Conservation (phyloP, 495 filamentous ascomycete genomes). For the Lichenothelia convexa region DNA sequence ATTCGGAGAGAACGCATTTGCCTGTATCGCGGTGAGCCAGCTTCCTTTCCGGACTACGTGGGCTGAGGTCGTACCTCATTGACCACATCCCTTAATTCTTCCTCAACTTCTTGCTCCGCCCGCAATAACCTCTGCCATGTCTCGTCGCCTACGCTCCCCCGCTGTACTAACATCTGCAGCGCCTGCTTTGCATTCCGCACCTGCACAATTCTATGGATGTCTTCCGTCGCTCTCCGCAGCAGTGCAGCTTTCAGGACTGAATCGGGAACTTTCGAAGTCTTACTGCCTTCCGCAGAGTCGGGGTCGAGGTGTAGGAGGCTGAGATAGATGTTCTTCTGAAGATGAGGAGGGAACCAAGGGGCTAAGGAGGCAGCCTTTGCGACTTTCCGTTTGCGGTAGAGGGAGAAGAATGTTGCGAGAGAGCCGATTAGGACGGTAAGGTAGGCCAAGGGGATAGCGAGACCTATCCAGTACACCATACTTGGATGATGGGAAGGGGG, state of each 20-base stretch:
- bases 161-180: slow-evolving; percentile 60
- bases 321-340: slow-evolving; percentile 86
- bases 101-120: slow-evolving; percentile 96
- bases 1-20: slow-evolving; percentile 65
- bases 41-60: slow-evolving; percentile 1
- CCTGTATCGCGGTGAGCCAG: slow-evolving; percentile 25
- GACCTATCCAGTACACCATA: slow-evolving; percentile 63
- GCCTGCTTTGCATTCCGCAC: slow-evolving; percentile 73
- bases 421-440: slow-evolving; percentile 72
- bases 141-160: slow-evolving; percentile 89
- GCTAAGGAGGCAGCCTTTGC: slow-evolving; percentile 62
- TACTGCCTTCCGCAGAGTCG: slow-evolving; percentile 34
- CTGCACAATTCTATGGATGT: slow-evolving; percentile 76
- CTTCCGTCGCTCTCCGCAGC: slow-evolving; percentile 71
- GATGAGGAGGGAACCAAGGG: slow-evolving; percentile 81
- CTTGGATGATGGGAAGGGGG: neutral
- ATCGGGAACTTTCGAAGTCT: slow-evolving; percentile 57
- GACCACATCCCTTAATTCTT: slow-evolving; percentile 83
- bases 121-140: slow-evolving; percentile 79
- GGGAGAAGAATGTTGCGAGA: slow-evolving; percentile 71
- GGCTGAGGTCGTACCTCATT: slow-evolving; percentile 43
- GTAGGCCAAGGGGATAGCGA: slow-evolving; percentile 71
- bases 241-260: slow-evolving; percentile 80
- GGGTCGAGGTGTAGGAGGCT: slow-evolving; percentile 77
- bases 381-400: slow-evolving; percentile 88